Conservation (phyloP, 208 protist genomes). For the Acanthamoeba castellanii region DNA sequence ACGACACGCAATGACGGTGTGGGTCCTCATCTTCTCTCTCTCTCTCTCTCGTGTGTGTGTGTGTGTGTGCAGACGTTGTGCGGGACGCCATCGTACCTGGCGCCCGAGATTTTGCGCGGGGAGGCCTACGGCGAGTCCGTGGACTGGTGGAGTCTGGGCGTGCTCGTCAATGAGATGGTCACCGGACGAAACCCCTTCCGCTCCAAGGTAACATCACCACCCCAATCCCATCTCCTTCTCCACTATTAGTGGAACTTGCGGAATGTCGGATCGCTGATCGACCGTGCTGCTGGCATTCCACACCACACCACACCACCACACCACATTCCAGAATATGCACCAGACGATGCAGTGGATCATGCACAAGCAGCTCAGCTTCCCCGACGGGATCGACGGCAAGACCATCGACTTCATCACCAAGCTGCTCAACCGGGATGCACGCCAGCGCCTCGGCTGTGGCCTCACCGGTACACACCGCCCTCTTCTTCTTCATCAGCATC, state of each 20-base stretch:
- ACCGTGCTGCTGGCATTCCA: background rate
- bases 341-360: constrained; percentile 76
- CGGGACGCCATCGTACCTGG: constrained; percentile 60
- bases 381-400: constrained; percentile 2
- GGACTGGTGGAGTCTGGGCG: constrained; percentile 72
- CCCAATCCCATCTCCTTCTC: background rate
- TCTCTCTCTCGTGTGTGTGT: background rate
- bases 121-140: constrained; percentile 68
- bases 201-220: background rate
- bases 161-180: constrained; percentile 64
- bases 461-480: background rate
- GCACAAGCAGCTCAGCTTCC: constrained; percentile 63
- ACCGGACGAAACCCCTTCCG: constrained; percentile 51
- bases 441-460: constrained; percentile 43
- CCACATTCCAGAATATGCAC: constrained; percentile 52
- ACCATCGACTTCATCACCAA: constrained; percentile 66
- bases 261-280: background rate
- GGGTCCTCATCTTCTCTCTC: background rate
- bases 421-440: constrained; percentile 61
- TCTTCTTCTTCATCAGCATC: too few relatives aligned
- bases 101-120: constrained; percentile 56
- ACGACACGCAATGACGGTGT: too few relatives aligned
- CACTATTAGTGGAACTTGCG: too few relatives aligned
- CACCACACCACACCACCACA: too few relatives aligned
- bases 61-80: background rate